Evolutionary conservation across 805 yeast genomes (phyloP).

Genomic region (Yueomyces sp.): DNA sequence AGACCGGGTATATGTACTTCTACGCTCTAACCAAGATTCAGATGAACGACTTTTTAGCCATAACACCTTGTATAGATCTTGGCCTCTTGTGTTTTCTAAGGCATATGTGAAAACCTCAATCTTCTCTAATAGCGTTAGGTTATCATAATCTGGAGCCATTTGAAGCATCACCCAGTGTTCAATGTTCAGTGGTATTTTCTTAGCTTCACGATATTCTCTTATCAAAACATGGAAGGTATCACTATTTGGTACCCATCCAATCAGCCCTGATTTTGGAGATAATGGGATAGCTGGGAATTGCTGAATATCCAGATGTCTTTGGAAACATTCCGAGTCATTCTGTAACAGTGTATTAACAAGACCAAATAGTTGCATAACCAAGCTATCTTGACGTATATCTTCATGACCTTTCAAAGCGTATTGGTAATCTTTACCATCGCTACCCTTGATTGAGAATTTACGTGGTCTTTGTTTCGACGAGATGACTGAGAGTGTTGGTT

Average conservation of each 20-base stretch:
- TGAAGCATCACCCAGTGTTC: slow-evolving; percentile 94
- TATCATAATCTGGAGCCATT: slow-evolving; percentile 94
- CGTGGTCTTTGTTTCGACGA: slow-evolving; percentile 96
- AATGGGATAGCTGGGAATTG: slow-evolving; percentile 88
- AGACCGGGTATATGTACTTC: slow-evolving; percentile 92
- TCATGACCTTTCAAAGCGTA: slow-evolving; percentile 88
- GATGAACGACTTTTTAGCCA: slow-evolving; percentile 95
- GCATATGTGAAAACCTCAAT: slow-evolving; percentile 96
- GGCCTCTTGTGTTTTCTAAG: slow-evolving; percentile 88
- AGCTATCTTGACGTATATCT: slow-evolving; percentile 92
- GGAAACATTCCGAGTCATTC: slow-evolving; percentile 91
- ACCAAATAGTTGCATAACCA: slow-evolving; percentile 96
- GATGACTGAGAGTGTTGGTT: slow-evolving; percentile 73
- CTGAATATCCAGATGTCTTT: slow-evolving; percentile 87
- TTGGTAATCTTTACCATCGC: slow-evolving; percentile 83
- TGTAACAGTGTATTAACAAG: slow-evolving; percentile 80
- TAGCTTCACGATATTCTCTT: slow-evolving; percentile 81
- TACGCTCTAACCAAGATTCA: slow-evolving; percentile 94
- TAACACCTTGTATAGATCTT: slow-evolving; percentile 85
- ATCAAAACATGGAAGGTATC: slow-evolving; percentile 93
- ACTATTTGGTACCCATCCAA: slow-evolving; percentile 96
- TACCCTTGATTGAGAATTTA: slow-evolving; percentile 63
- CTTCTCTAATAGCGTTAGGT: slow-evolving; percentile 74
- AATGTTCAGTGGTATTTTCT: slow-evolving; percentile 78
- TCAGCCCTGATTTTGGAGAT: slow-evolving; percentile 90